Conservation (phyloP, 2,329 filamentous ascomycete species). For the Rutstroemia sp. region DNA sequence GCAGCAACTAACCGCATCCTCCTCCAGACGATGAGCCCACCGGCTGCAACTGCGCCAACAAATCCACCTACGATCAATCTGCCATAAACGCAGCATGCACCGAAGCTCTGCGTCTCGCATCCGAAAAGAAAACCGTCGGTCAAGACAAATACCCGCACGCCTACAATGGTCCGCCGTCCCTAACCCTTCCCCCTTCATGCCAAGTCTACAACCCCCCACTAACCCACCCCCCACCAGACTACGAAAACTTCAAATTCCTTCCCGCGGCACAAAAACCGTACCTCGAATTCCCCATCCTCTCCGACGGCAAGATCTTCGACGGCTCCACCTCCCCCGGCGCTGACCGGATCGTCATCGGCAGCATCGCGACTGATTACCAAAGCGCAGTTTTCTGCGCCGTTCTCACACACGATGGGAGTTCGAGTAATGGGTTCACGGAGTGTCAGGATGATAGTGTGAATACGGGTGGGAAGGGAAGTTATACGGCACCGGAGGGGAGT, state of each 20-base stretch:
- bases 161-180: slow-evolving; percentile 24
- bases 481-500: slow-evolving; percentile 1
- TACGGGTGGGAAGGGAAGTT: slow-evolving; percentile 10
- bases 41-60: slow-evolving; percentile 20
- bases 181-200: background rate
- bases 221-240: slow-evolving; percentile 14
- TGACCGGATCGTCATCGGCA: slow-evolving; percentile 29
- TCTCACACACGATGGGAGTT: slow-evolving; percentile 27
- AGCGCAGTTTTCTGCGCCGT: slow-evolving; percentile 27
- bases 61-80: slow-evolving; percentile 19
- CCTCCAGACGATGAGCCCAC: slow-evolving; percentile 17
- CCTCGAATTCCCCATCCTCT: slow-evolving; percentile 29
- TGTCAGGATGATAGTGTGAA: slow-evolving; percentile 23
- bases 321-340: slow-evolving; percentile 25
- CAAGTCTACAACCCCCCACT: background rate
- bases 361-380: slow-evolving; percentile 24
- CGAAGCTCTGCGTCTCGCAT: slow-evolving; percentile 22
- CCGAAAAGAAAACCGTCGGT: slow-evolving; percentile 20
- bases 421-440: slow-evolving; percentile 27
- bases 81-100: slow-evolving; percentile 24
- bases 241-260: slow-evolving; percentile 28
- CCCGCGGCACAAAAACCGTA: slow-evolving; percentile 26
- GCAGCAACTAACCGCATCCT: background rate
- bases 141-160: slow-evolving; percentile 28
- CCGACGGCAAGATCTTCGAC: slow-evolving; percentile 16